Base-by-base conservation (phyloP, 768 basidiomycete species). In the Suillus luteus region DNA sequence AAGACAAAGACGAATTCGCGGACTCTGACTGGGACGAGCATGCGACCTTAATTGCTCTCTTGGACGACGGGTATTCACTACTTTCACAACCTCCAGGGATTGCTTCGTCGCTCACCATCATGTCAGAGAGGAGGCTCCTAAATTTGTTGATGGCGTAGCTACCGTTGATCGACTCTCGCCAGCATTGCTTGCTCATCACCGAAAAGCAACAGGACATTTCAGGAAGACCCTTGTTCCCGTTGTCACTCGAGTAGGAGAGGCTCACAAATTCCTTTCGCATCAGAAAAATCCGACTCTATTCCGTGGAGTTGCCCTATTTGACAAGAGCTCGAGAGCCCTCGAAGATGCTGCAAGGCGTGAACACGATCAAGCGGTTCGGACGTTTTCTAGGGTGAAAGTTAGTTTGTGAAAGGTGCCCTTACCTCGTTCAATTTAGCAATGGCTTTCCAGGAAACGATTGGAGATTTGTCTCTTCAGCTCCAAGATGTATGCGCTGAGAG, bases 241-340 rank as follows among this genome's bases (percentile, higher is more conserved):
- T 46, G 65, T 75, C 6, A 69, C 72, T 5, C 73, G 70, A 65
- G 74, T 79, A 59, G 75, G 71, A 41, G 70, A 75, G n/a, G 69
- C 77, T 60, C 81, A 81, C 66, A 73, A 70, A 15, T 64, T 64
- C 31, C 59, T 81, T 40, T 75, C 76, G 31, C 65, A 72, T 38
- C 69, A 79, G 68, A 70, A 77, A 35, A 72, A 79, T 57, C 64
- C 76, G 0, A 64, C 68, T 17, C 74, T 73, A 33, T 66, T 71
- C 1, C 72, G 72, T 4, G 87, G 84, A 8, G 71, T 89, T 41
- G 71, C 84, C 12, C 71, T 75, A 7, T 85, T 89, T 74, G 83
- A 89, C 69, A 79, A 81, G 19, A 83, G 80, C 24, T 82, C 85
- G 72, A 85, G 84, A 69, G 77, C 76, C 12, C 73, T 83, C 57